Conservation (phyloP, 1,284 basidiomycete genomes). For the Sanghuangporus weigelae region DNA sequence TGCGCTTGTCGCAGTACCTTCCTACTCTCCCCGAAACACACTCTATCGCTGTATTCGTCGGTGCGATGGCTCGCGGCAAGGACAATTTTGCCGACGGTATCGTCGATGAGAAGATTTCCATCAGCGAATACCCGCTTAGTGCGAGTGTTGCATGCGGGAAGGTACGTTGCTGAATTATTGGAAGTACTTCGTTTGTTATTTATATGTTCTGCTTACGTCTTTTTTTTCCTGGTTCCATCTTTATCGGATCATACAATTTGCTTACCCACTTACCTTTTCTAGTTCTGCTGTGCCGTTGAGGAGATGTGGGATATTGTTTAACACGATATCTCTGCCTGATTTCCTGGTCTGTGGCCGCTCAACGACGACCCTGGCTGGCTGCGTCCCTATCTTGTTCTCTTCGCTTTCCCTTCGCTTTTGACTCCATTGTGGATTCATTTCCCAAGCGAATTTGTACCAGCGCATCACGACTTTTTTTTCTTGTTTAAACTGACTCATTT, state of each 20-base stretch:
- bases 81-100: slow-evolving; percentile 98
- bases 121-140: slow-evolving; percentile 92
- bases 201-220: not conserved
- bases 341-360: not conserved
- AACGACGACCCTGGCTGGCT: not conserved
- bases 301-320: slow-evolving; percentile 19
- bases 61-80: slow-evolving; percentile 92
- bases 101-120: slow-evolving; percentile 96
- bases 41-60: slow-evolving; percentile 92
- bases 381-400: not conserved
- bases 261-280: not conserved
- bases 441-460: not conserved
- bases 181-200: not conserved
- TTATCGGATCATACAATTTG: not conserved
- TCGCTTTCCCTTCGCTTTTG: not conserved
- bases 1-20: slow-evolving; percentile 81
- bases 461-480: not conserved
- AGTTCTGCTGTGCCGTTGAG: slow-evolving; percentile 20
- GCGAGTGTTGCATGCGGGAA: slow-evolving; percentile 97
- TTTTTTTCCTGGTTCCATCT: not conserved
- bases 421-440: slow-evolving; percentile 42
- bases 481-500: not conserved
- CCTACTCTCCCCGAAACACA: slow-evolving; percentile 81
- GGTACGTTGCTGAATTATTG: slow-evolving; percentile 40
- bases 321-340: not conserved